Conservation (phyloP, 2,329 filamentous ascomycete species). For the Colletotrichum higginsianum region DNA sequence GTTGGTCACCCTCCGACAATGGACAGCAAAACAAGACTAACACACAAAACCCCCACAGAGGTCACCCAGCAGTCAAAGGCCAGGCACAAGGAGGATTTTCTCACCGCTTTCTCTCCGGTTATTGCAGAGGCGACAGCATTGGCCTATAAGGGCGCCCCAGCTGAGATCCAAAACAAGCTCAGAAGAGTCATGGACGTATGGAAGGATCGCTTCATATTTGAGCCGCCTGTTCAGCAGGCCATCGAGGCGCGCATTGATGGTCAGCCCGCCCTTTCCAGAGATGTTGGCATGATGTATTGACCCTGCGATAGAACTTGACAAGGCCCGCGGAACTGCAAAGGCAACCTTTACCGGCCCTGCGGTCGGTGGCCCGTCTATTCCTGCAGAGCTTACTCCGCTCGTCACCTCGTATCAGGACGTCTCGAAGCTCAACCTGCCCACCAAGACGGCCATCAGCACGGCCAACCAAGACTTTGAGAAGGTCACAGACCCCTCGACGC, state of each 20-base stretch:
- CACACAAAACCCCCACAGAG: slow-evolving; percentile 68
- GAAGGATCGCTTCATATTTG: slow-evolving; percentile 89
- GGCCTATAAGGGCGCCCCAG: slow-evolving; percentile 91
- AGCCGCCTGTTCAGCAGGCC: slow-evolving; percentile 81
- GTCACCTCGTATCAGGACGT: slow-evolving; percentile 81
- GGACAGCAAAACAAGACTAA: slow-evolving; percentile 3
- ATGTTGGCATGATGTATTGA: slow-evolving; percentile 40
- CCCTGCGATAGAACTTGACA: slow-evolving; percentile 70
- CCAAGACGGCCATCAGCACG: slow-evolving; percentile 76
- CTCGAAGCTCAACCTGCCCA: slow-evolving; percentile 78
- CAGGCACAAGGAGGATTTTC: slow-evolving; percentile 91
- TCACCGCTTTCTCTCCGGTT: slow-evolving; percentile 90
- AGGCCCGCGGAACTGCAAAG: slow-evolving; percentile 68
- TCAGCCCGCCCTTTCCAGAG: slow-evolving; percentile 56
- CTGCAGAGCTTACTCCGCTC: slow-evolving; percentile 83
- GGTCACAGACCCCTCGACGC: slow-evolving; percentile 78
- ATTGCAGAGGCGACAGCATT: slow-evolving; percentile 90
- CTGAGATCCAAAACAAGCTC: slow-evolving; percentile 90
- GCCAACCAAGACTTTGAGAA: slow-evolving; percentile 90
- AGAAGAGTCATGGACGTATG: slow-evolving; percentile 94
- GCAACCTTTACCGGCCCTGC: slow-evolving; percentile 73
- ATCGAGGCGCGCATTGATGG: slow-evolving; percentile 86
- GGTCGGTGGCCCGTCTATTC: slow-evolving; percentile 73
- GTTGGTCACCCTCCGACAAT: neutral
- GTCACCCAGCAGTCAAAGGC: slow-evolving; percentile 97